These are phyloP conservation scores for Blastobotrys apis DNA, from an alignment of 1,139 yeast genomes.

Conservation along the genomic window DNA sequence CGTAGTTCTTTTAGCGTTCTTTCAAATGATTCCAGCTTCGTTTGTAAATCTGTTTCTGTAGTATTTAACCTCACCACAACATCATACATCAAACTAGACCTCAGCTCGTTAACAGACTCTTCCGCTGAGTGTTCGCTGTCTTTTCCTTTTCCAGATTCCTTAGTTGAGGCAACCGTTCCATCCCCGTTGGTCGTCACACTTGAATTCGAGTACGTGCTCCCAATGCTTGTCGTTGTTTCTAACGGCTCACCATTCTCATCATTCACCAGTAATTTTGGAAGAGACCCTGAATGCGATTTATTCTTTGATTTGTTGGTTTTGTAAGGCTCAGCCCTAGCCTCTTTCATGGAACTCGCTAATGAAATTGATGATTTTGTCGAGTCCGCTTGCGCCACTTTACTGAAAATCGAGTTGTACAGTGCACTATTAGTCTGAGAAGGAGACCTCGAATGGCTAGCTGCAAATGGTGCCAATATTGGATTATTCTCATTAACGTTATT, in stretches of 20 bases:
- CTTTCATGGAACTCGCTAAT: slow-evolving; percentile 1
- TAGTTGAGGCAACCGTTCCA: not conserved
- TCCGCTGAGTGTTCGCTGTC: slow-evolving; percentile 8
- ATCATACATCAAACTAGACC: slow-evolving; percentile 21
- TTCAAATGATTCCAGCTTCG: slow-evolving; percentile 20
- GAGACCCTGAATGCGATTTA: not conserved
- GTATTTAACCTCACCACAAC: slow-evolving; percentile 22
- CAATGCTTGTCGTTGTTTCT: too few relatives aligned
- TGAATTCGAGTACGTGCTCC: not conserved
- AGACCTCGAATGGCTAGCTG: not conserved
- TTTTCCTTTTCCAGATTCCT: not conserved
- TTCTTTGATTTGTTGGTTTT: not conserved
- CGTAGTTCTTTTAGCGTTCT: slow-evolving; percentile 20
- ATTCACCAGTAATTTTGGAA: not conserved
- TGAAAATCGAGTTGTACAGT: slow-evolving; percentile 5
- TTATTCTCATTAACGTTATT: slow-evolving; percentile 6
- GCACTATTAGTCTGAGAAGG: not conserved
- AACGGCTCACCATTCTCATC: slow-evolving; percentile 6
- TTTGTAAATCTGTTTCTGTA: slow-evolving; percentile 18
- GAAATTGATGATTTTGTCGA: slow-evolving; percentile 3
- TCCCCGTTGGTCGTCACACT: too few relatives aligned
- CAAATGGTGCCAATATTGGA: slow-evolving; percentile 13
- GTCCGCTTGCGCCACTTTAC: slow-evolving; percentile 1
- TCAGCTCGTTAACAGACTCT: slow-evolving; percentile 20
- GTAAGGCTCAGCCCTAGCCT: slow-evolving; percentile 2